These are phyloP conservation scores for Talaromyces albobiverticillius DNA, from an alignment of 2,329 filamentous ascomycete species.

Conservation along the genomic window DNA sequence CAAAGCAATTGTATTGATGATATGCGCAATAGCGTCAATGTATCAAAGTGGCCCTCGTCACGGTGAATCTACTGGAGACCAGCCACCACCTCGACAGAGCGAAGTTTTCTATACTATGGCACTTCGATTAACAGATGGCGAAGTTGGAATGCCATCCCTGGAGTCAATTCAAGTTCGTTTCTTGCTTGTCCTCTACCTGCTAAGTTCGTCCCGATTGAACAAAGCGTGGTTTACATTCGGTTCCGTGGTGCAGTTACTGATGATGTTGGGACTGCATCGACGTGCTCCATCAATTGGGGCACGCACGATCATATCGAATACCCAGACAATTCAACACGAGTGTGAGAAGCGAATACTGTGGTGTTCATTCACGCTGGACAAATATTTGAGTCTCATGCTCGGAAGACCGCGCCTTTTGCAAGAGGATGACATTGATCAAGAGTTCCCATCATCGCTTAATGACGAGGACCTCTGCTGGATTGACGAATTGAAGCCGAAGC, in stretches of 20 bases:
- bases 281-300: slow-evolving; percentile 11
- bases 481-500: slow-evolving; percentile 31
- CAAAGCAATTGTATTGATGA: too few species aligned
- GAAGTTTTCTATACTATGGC: neutral
- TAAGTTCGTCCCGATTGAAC: slow-evolving; percentile 36
- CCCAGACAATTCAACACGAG: slow-evolving; percentile 19
- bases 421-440: slow-evolving; percentile 24
- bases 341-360: slow-evolving; percentile 39
- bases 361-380: slow-evolving; percentile 39
- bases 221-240: slow-evolving; percentile 39
- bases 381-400: slow-evolving; percentile 38
- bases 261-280: slow-evolving; percentile 36
- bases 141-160: slow-evolving; percentile 18
- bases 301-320: neutral
- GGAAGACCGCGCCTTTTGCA: slow-evolving; percentile 36
- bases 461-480: slow-evolving; percentile 19
- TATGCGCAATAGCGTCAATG: too few species aligned
- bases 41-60: too few species aligned
- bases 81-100: too few species aligned
- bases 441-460: neutral
- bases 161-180: slow-evolving; percentile 24
- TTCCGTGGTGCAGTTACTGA: slow-evolving; percentile 33
- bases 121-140: neutral
- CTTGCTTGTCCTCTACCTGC: slow-evolving; percentile 29
- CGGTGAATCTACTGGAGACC: too few species aligned